These are phyloP conservation scores for Tranzscheliella williamsii DNA, from an alignment of 1,284 basidiomycete species.

Conservation along the genomic window DNA sequence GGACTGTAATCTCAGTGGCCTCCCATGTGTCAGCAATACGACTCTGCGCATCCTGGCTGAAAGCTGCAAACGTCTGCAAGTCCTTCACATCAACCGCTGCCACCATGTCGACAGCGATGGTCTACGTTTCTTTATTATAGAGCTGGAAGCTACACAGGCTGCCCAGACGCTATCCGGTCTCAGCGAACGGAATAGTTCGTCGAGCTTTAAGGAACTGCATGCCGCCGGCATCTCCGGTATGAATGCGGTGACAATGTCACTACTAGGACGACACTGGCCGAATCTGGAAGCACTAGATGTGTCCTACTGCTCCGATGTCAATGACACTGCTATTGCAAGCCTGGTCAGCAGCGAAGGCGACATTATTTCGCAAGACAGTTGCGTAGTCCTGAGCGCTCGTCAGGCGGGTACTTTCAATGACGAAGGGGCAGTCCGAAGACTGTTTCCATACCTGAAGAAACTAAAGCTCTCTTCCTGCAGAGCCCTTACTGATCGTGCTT, in stretches of 20 bases:
- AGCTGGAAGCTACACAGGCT: neutral
- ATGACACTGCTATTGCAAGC: conserved; percentile 74
- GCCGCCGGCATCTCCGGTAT: conserved; percentile 71
- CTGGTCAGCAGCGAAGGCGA: conserved; percentile 64
- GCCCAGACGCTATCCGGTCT: conserved; percentile 3
- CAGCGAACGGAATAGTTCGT: conserved; percentile 23
- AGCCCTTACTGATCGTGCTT: conserved; percentile 73
- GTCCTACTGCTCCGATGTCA: conserved; percentile 69
- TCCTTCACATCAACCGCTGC: conserved; percentile 77
- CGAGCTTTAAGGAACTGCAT: conserved; percentile 63
- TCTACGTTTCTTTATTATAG: conserved; percentile 56
- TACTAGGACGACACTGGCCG: conserved; percentile 62
- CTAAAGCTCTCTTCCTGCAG: conserved; percentile 76
- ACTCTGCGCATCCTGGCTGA: conserved; percentile 72
- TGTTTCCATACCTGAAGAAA: conserved; percentile 69
- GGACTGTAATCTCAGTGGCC: conserved; percentile 70
- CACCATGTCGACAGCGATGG: conserved; percentile 71
- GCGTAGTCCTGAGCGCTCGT: conserved; percentile 25
- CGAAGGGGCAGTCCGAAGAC: conserved; percentile 21
- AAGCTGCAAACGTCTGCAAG: conserved; percentile 67
- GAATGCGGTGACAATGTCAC: conserved; percentile 68
- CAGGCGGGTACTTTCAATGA: conserved; percentile 33
- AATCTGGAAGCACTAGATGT: conserved; percentile 79
- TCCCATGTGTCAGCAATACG: conserved; percentile 71
- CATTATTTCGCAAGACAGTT: conserved; percentile 5